Base-by-base conservation (phyloP, 305 asterid species). In the Euphrasia arctica region DNA sequence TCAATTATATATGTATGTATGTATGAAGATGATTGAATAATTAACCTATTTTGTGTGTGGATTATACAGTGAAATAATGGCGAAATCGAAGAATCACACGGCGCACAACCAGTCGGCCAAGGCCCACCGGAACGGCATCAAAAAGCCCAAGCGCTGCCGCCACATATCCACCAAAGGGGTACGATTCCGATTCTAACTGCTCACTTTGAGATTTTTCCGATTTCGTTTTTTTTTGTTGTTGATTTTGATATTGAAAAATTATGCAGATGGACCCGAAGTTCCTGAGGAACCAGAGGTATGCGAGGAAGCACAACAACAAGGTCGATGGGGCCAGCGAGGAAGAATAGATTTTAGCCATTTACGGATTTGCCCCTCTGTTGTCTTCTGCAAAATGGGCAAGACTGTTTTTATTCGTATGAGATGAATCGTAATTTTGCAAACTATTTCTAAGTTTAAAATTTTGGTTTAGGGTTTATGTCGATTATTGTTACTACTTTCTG, bases 271-370 rank as follows among this genome's bases (percentile, higher is more conserved):
- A 85, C 71, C 94, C 94, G 5, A 86, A 86, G 85, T 86, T 86
- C 56, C 64, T 86, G 88, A 83, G 90, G 83, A 86, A 86, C 81
- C 94, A 83, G 78, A 86, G 90, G 88, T 83, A 86, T 27, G 90
- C 94, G 1, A 78, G 94, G 80, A 86, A 86, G 82, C 94, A 86
- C 68, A 83, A 86, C 77, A 67, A 62, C 32, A 62, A 62, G 45
- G 56, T 29, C 31, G 72, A 34, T 6, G 77, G 55, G 14, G 69
- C 72, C 61, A 41, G 61, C 34, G 50, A 2, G 0, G 65, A 72
- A 41, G 77, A 72, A 47, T 65, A 71, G 67, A 1, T 0, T 39
- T 39, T 7, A 6, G 9, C 2, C 9, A 8, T 6, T 36, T 39
- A 39, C 11, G 43, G 11, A 39, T 39, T 7, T 7, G 43, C 42